Base-by-base conservation (phyloP, 2,329 filamentous ascomycete genomes). In the Xylariaceae sp. region DNA sequence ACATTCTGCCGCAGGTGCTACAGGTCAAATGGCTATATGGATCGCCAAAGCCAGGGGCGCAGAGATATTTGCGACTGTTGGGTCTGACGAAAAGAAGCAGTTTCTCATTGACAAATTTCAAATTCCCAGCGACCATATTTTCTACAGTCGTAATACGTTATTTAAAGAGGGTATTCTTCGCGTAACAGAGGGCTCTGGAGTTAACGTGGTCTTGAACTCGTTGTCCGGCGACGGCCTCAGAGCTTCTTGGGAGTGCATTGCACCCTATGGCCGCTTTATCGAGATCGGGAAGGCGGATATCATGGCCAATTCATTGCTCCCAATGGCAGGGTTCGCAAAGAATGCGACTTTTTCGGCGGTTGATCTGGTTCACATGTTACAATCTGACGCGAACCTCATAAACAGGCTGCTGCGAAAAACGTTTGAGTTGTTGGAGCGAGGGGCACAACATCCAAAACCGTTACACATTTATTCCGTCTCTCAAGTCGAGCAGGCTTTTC, bases 261-360 rank as follows among this genome's bases (percentile, higher is more conserved):
- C 67, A 8, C 55, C 54, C 5, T 64, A 61, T 40, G 67, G 67
- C 1, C 52, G 60, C 1, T 66, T 69, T 35, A 47, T 70, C 1
- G 67, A 70, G 40, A 61, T 69, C 22, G 64, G 64, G 16, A 62
- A 62, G 35, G 54, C 56, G 3, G 64, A 68, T 42, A 64, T 68
- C 35, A 49, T 55, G 14, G 61, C 63, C 21, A 66, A 68, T 27
- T 61, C 58, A 5, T 52, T 58, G 2, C 55, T 73, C 3, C 63
- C 67, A 3, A 72, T 72, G 67, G 47, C 55, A 1, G 59, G 60
- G 1, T 72, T 73, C 36, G 60, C 62, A 4, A 55, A 46, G 36
- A 60, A 60, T 19, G 53, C 57, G 12, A 55, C 47, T 33, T 61
- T 56, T 27, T 52, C 52, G 4, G 52, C 56, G 7, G 44, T 59